Evolutionary conservation across 257 asterid species (phyloP), one percentile per base, ranked within the genome.

Genomic region (Buddleja alternifolia): DNA sequence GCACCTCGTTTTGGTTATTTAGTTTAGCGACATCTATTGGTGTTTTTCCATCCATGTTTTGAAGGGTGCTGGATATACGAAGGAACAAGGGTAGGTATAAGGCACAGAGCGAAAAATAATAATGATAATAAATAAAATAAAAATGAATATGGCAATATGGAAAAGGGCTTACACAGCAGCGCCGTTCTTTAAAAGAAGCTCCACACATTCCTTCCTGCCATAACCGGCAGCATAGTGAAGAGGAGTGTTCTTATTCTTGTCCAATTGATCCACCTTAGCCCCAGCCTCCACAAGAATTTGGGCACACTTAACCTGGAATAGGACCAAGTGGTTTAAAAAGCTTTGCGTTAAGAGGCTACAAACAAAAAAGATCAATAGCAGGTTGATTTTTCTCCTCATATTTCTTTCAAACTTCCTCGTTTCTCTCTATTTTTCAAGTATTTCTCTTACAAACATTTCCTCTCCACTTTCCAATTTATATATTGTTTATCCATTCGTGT

Each of bases 211-310:
- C 87, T 92, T 94, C 73, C 92, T 82, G 60, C 99, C 99, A 73
- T 94, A 94, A 50, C 99, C 99, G 11, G 99, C 98, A 8, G 99
- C 99, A 69, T 94, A 94, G 70, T 94, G 99, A 55, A 94, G 99
- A 59, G 99, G 95, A 39, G 98, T 92, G 85, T 94, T 94, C 90
- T 94, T 94, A 57, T 92, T 94, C 85, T 89, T 89, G 72, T 94
- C 99, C 87, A 94, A 78, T 52, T 87, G 90, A 69, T 94, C 95
- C 57, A 89, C 99, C 83, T 92, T 92, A 15, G 98, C 96, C 64
- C 93, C 96, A 69, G 98, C 98, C 79, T 89, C 99, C 5, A 94
- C 81, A 70, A 94, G 99, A 80, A 94, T 71, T 76, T 86, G 95
- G 50, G 92, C 93, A 78, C 99, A 94, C 85, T 86, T 87, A 58